Evolutionary conservation across 208 protist genomes (phyloP).

Genomic region (Herpetomonas tarakana): DNA sequence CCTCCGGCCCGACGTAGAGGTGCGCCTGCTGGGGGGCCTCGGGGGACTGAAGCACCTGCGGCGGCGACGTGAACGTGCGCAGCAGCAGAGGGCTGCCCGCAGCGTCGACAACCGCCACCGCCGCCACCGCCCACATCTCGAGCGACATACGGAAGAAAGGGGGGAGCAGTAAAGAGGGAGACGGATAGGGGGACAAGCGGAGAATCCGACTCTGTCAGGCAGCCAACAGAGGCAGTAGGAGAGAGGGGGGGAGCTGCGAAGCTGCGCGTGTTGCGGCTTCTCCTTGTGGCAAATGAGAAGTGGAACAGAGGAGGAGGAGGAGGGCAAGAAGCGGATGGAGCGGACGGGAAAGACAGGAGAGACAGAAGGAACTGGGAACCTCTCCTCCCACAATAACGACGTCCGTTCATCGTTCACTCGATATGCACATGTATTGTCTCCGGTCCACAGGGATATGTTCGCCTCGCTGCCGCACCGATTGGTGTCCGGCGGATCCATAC

Average conservation of each 20-base stretch:
- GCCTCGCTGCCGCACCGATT: too few species aligned
- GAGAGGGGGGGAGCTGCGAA: not conserved
- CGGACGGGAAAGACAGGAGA: too few species aligned
- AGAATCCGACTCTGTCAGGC: not conserved
- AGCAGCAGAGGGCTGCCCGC: slow-evolving; percentile 58
- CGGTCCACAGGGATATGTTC: too few species aligned
- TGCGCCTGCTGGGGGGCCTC: slow-evolving; percentile 54
- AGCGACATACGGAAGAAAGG: slow-evolving; percentile 6
- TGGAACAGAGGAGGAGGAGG: not conserved
- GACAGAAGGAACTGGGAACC: too few species aligned
- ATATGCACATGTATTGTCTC: not conserved
- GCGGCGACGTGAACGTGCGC: slow-evolving; percentile 60
- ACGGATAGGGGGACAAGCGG: not conserved
- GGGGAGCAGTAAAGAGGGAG: not conserved
- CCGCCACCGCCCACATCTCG: slow-evolving; percentile 72
- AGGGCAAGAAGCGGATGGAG: too few species aligned
- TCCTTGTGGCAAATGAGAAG: not conserved
- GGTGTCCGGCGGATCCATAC: too few species aligned
- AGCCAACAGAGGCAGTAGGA: not conserved
- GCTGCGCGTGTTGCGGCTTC: not conserved
- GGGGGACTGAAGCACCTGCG: slow-evolving; percentile 42
- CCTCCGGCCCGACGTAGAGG: slow-evolving; percentile 72
- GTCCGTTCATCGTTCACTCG: not conserved
- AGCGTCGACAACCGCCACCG: slow-evolving; percentile 57
- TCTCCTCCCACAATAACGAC: not conserved